Percentiles rank a stretch among this genome's conserved stretches.
Conservation (phyloP, 352 stramenopile species). For the Globisporangium uncinulatum region DNA sequence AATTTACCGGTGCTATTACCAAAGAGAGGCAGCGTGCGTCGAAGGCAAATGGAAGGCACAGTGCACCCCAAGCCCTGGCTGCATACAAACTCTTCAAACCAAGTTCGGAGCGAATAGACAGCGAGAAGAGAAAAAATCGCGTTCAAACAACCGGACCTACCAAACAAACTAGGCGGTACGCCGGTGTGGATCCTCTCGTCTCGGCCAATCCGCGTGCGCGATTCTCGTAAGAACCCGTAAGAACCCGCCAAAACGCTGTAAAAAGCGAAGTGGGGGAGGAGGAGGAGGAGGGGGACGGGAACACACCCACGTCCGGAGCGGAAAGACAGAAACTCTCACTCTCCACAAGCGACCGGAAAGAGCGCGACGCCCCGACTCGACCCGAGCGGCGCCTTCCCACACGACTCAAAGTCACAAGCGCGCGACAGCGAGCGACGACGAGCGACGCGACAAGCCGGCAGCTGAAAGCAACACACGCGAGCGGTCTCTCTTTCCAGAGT, state of each 20-base stretch:
- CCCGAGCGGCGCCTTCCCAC: not conserved
- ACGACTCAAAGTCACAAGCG: not conserved
- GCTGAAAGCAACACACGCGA: not conserved
- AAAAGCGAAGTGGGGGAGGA: too few species aligned
- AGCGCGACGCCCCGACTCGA: not conserved
- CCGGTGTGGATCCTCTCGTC: too few species aligned
- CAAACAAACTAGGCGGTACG: too few species aligned
- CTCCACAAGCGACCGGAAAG: slow-evolving; percentile 1
- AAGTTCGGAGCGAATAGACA: not conserved
- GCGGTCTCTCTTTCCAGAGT: not conserved
- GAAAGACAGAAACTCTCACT: not conserved
- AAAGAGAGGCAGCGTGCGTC: not conserved
- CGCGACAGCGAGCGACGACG: slow-evolving; percentile 1
- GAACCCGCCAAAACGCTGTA: too few species aligned
- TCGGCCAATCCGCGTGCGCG: too few species aligned
- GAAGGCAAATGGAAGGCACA: not conserved
- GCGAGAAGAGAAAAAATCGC: too few species aligned
- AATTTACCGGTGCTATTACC: not conserved
- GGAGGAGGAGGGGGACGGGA: too few species aligned
- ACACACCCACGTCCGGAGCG: too few species aligned
- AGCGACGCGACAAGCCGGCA: not conserved
- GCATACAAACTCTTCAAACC: not conserved
- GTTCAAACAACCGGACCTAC: too few species aligned
- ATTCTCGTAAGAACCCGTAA: too few species aligned
- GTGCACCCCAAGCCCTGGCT: not conserved